These are phyloP conservation scores for Ceratocystis variospora DNA, from an alignment of 2,329 filamentous ascomycete genomes.

Conservation along the genomic window DNA sequence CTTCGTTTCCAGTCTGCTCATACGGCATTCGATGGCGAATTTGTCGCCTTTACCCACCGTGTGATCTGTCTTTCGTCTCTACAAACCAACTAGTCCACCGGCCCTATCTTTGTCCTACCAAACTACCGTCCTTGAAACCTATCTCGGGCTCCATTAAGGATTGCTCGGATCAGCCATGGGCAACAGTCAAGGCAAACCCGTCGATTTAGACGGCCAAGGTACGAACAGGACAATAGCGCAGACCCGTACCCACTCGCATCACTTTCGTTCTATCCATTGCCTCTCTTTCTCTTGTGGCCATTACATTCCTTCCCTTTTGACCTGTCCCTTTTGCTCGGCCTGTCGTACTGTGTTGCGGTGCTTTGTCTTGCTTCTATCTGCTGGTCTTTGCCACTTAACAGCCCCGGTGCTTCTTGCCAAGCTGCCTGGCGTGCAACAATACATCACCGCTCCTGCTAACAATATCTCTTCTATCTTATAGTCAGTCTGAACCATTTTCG, in stretches of 20 bases:
- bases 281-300: not conserved
- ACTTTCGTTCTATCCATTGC: not conserved
- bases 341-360: not conserved
- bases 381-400: not conserved
- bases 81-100: not conserved
- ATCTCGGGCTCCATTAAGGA: not conserved
- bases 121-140: not conserved
- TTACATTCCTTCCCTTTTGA: not conserved
- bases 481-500: constrained; percentile 97
- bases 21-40: not conserved
- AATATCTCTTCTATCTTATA: constrained; percentile 27
- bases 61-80: not conserved
- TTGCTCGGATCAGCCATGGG: constrained; percentile 41
- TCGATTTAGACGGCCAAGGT: constrained; percentile 90
- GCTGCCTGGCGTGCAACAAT: too few relatives aligned
- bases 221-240: constrained; percentile 19
- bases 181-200: constrained; percentile 86
- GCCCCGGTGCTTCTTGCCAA: too few relatives aligned
- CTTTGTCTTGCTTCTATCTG: not conserved
- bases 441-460: not conserved
- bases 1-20: not conserved
- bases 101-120: not conserved
- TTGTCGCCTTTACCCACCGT: not conserved
- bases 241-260: not conserved
- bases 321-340: not conserved